Evolutionary conservation across 2,329 filamentous ascomycete species (phyloP).

Genomic region (Fusarium albidum): DNA sequence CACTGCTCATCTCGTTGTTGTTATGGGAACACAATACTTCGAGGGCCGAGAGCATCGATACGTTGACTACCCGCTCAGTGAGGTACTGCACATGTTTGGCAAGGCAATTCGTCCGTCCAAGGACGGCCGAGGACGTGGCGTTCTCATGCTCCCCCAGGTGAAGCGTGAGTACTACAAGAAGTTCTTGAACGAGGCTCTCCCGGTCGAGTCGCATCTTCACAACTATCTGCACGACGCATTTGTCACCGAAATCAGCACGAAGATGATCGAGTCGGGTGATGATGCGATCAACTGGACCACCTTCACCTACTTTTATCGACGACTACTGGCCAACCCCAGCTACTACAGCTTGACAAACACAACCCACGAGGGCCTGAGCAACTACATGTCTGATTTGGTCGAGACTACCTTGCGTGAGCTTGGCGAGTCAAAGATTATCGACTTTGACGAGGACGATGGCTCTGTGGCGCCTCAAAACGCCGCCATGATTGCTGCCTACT

Average conservation of each 20-base stretch:
- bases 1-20: conserved; percentile 87
- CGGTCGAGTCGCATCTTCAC: conserved; percentile 93
- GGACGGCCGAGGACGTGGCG: conserved; percentile 84
- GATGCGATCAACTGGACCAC: conserved; percentile 99
- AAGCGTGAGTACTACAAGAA: conserved; percentile 99
- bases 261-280: conserved; percentile 93
- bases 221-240: conserved; percentile 95
- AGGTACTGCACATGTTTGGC: conserved; percentile 97
- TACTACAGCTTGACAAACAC: conserved; percentile 92
- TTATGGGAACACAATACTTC: conserved; percentile 98
- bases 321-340: conserved; percentile 92
- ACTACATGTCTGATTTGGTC: conserved; percentile 92
- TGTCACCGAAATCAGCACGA: conserved; percentile 95
- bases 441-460: conserved; percentile 94
- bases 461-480: conserved; percentile 89
- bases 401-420: conserved; percentile 92
- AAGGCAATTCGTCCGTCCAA: conserved; percentile 82
- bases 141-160: conserved; percentile 95
- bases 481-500: conserved; percentile 98
- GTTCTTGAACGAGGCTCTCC: conserved; percentile 94
- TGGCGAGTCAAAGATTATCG: conserved; percentile 92
- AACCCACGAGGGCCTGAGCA: conserved; percentile 91
- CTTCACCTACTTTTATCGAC: conserved; percentile 97
- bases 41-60: conserved; percentile 97
- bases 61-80: conserved; percentile 92